These are phyloP conservation scores for Aphanomyces invadans DNA, from an alignment of 352 stramenopile species.

Conservation along the genomic window DNA sequence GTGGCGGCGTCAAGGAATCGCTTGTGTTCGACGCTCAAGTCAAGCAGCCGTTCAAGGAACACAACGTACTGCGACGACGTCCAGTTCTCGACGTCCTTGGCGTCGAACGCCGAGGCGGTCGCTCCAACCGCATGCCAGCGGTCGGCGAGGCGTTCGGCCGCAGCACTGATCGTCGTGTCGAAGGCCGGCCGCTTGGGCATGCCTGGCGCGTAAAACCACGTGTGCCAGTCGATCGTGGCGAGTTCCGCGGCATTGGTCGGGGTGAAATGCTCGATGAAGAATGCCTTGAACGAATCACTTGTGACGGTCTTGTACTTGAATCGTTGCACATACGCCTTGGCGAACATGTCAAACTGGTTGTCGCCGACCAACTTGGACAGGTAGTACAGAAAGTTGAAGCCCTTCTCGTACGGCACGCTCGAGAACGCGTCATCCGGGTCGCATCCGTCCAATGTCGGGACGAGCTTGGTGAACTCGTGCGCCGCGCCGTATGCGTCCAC, in stretches of 20 bases:
- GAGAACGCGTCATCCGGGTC: constrained; percentile 96
- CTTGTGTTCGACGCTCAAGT: constrained; percentile 15
- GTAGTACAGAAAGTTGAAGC: constrained; percentile 49
- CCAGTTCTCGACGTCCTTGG: constrained; percentile 28
- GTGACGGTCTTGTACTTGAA: constrained; percentile 88
- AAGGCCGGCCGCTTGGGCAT: constrained; percentile 82
- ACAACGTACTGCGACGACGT: constrained; percentile 47
- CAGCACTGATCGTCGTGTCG: constrained; percentile 51
- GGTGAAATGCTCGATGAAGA: constrained; percentile 66
- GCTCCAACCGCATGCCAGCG: constrained; percentile 20
- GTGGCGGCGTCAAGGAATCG: neutral
- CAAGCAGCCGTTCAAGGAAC: constrained; percentile 48
- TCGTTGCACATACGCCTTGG: constrained; percentile 84
- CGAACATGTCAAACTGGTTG: constrained; percentile 68
- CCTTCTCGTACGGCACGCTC: constrained; percentile 95
- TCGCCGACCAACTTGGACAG: constrained; percentile 31
- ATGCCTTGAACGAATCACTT: constrained; percentile 60
- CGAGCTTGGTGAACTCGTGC: constrained; percentile 84
- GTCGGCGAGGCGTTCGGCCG: constrained; percentile 31
- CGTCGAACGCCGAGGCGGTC: neutral
- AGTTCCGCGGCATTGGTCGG: constrained; percentile 27
- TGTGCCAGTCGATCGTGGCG: constrained; percentile 86
- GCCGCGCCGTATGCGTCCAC: constrained; percentile 44
- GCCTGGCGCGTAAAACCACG: constrained; percentile 85
- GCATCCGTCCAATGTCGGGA: constrained; percentile 75